Evolutionary conservation across 2,329 filamentous ascomycete genomes (phyloP), one percentile per base, ranked within the genome.

Genomic region (Cladosporium sp.): DNA sequence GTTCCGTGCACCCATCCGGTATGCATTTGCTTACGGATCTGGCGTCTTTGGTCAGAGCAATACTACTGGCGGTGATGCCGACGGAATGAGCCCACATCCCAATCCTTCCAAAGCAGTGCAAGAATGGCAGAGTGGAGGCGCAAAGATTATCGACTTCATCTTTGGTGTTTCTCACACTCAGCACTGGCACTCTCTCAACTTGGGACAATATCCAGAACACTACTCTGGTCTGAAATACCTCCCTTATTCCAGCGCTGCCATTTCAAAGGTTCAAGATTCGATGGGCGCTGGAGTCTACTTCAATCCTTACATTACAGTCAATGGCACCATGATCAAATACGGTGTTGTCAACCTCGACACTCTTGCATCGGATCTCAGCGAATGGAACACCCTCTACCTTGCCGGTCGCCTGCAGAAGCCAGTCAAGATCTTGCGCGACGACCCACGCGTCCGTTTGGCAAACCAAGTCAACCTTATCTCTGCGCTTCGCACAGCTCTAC

Each of bases 61-160:
- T 36, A 73, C 77, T 44, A 70, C 76, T 69, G 52, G 52, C n/a
- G 52, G 52, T 19, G 74, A 76, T 60, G 73, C 77, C 60, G 77
- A 50, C n/a, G 56, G 86, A 51, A 78, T 83, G 51, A 84, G 86
- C 19, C 83, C 92, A 22, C 93, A 97, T 69, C 88, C 92, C 6
- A 87, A 91, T 60, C 87, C 93, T 1, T 90, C 91, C 1, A 80
- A 85, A 53, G 90, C 90, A 1, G 86, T 97, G 7, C 80, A 88
- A 64, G 90, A 91, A 64, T 89, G 91, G 64, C 93, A 97, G 73
- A 87, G 90, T 66, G 90, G 90, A 28, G 86, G 86, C 1, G 91
- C 91, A 12, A 97, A 97, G 77, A 96, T 97, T 87, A 96, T 99
- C 62, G 94, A 99, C 75, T 96, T 99, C 71, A 95, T 99, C 65